Base-by-base conservation (phyloP, 73 alveolate genomes). In the Paraurostyla sp. region DNA sequence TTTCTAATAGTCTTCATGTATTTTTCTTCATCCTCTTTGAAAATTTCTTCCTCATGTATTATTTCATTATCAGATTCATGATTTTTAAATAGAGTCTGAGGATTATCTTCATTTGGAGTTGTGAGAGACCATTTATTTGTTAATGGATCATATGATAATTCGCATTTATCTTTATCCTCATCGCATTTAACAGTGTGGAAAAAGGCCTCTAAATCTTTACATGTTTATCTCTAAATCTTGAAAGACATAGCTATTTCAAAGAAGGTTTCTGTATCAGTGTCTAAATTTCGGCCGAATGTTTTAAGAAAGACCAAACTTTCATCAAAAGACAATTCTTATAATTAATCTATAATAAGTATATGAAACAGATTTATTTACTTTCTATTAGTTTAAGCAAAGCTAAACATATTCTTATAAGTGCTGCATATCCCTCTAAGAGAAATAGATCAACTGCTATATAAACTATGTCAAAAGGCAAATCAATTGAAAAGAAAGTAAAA, bases 401-500 rank as follows among this genome's bases (percentile, higher is more conserved):
- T 20, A 87, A 76, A 36, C 82, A 51, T 6, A 87, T 46, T 56
- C 93, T 87, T 11, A 87, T 76, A n/a, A 87, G 36, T 56, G 83
- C 75, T 18, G 29, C 20, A 52, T 65, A 75, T 3, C 87, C 87
- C 25, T 87, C 93, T 15, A 87, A 15, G 7, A 87, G 69, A 52
- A 87, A 87, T 56, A 73, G 35, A 35, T 87, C 93, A 13, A 87
- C 58, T 23, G 76, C 85, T 9, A 50, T 87, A 45, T 49, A 57
- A 0, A 75, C 81, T 22, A 87, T 56, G 71, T 85, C 76, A 48
- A 68, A 49, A 11, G 73, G 59, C 9, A 85, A 56, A 23, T 71
- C 93, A 29, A 76, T 43, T 15, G 93, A 46, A 59, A 88, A 88
- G 41, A 88, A 35, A 9, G 94, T 88, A 30, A 88, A 57, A 25